Conservation (phyloP, 768 basidiomycete species). For the Zangia roseola region DNA sequence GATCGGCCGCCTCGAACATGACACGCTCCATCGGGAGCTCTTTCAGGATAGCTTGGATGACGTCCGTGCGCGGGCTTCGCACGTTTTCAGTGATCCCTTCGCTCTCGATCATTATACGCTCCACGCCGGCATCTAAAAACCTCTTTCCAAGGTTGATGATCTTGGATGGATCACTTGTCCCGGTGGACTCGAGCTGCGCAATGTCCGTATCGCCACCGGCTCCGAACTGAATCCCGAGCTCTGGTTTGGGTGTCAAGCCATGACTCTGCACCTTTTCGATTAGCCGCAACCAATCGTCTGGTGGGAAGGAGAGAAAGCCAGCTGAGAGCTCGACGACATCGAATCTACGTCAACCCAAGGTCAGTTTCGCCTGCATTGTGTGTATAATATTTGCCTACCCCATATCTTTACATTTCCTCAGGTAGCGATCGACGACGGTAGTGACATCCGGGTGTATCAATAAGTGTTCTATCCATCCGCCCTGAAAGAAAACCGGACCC, state of each 20-base stretch:
- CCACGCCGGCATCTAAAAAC: constrained; percentile 41
- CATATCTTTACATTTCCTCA: constrained; percentile 12
- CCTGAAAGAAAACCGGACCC: not conserved
- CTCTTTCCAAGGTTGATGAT: constrained; percentile 39
- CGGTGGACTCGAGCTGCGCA: constrained; percentile 39
- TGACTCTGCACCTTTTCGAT: constrained; percentile 39
- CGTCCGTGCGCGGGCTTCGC: constrained; percentile 40
- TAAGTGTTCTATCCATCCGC: constrained; percentile 17
- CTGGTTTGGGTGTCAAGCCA: constrained; percentile 44
- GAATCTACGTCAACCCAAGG: constrained; percentile 26
- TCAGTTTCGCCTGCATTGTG: not conserved
- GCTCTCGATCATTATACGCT: constrained; percentile 48
- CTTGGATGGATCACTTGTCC: constrained; percentile 25
- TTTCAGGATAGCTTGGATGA: constrained; percentile 40
- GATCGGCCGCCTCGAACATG: constrained; percentile 49
- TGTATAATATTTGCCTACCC: constrained; percentile 1
- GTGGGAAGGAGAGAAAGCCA: constrained; percentile 45
- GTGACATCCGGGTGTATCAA: constrained; percentile 6
- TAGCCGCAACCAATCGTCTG: constrained; percentile 41
- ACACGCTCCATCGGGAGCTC: constrained; percentile 41
- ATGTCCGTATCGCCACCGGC: constrained; percentile 42
- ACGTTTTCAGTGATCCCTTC: constrained; percentile 50
- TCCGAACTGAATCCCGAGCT: constrained; percentile 46
- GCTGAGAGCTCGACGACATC: constrained; percentile 46
- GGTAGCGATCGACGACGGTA: constrained; percentile 12